A percentile compares a stretch with the other conserved stretches of the same genome.
Conservation (phyloP, 2,329 filamentous ascomycete species). For the Zymoseptoria ardabiliae region DNA sequence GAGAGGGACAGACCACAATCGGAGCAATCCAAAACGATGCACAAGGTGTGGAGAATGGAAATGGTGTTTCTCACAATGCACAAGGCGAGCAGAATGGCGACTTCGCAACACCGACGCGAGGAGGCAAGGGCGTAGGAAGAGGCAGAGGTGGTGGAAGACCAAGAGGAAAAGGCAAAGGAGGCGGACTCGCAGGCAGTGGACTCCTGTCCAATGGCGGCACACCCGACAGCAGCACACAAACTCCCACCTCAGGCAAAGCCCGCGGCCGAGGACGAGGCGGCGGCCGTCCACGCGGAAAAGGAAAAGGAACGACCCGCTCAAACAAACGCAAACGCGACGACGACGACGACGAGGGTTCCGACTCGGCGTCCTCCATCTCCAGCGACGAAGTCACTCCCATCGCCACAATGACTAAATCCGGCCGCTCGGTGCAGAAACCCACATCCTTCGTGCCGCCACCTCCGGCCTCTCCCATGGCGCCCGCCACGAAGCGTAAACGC, state of each 20-base stretch:
- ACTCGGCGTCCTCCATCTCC: slow-evolving; percentile 17
- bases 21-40: not conserved
- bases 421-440: slow-evolving; percentile 62
- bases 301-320: slow-evolving; percentile 27
- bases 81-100: not conserved
- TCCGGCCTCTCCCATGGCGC: slow-evolving; percentile 38
- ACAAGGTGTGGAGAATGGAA: not conserved
- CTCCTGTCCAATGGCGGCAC: not conserved
- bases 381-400: slow-evolving; percentile 44
- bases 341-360: slow-evolving; percentile 32
- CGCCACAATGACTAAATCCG: slow-evolving; percentile 66
- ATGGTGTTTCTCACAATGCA: not conserved
- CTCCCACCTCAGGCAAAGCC: slow-evolving; percentile 10
- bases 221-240: slow-evolving; percentile 9
- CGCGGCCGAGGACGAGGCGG: slow-evolving; percentile 33
- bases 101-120: not conserved
- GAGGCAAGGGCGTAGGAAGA: slow-evolving; percentile 22
- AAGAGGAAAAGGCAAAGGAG: slow-evolving; percentile 32
- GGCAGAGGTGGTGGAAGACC: slow-evolving; percentile 28
- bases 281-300: slow-evolving; percentile 27
- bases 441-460: slow-evolving; percentile 54
- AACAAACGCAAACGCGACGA: slow-evolving; percentile 31
- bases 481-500: slow-evolving; percentile 49
- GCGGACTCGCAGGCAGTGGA: slow-evolving; percentile 19
- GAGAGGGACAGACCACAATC: not conserved